Evolutionary conservation across 2,329 filamentous ascomycete genomes (phyloP).

Genomic region (Phaeosphaeria sp.): DNA sequence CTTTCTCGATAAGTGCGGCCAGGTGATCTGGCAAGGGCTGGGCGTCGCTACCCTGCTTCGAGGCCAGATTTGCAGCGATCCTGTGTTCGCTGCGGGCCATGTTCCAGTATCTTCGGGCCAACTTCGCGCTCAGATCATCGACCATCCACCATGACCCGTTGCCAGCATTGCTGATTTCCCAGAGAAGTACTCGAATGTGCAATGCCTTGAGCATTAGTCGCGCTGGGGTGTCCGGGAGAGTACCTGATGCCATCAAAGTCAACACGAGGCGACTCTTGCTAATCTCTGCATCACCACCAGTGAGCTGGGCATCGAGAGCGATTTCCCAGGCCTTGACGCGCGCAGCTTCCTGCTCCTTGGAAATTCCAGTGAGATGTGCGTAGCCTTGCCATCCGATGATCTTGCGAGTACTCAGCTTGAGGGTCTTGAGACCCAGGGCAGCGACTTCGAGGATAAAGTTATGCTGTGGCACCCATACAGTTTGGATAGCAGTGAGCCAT

Average conservation of each 20-base stretch:
- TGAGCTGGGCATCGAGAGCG: constrained; percentile 89
- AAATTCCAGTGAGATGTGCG: constrained; percentile 78
- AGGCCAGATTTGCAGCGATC: constrained; percentile 46
- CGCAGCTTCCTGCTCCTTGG: constrained; percentile 83
- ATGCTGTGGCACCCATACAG: constrained; percentile 88
- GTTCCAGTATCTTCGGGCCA: constrained; percentile 82
- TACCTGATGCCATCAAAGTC: constrained; percentile 86
- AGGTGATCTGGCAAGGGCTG: constrained; percentile 80
- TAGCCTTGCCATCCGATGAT: constrained; percentile 79
- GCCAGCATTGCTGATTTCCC: constrained; percentile 73
- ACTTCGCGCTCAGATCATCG: constrained; percentile 73
- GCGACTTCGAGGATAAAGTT: constrained; percentile 85
- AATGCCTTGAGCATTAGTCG: constrained; percentile 91
- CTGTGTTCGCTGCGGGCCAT: constrained; percentile 72
- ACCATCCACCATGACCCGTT: constrained; percentile 69
- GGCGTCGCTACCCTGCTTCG: constrained; percentile 57
- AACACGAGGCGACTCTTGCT: constrained; percentile 85
- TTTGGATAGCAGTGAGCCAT: constrained; percentile 92
- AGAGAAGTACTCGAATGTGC: constrained; percentile 87
- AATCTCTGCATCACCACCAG: constrained; percentile 87
- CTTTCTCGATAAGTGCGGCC: constrained; percentile 74
- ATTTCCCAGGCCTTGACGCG: constrained; percentile 93
- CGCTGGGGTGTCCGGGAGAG: constrained; percentile 80
- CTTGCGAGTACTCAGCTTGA: constrained; percentile 82
- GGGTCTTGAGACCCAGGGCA: constrained; percentile 78